Conservation (phyloP, 2,329 filamentous ascomycete species). For the Grosmannia penicillata region DNA sequence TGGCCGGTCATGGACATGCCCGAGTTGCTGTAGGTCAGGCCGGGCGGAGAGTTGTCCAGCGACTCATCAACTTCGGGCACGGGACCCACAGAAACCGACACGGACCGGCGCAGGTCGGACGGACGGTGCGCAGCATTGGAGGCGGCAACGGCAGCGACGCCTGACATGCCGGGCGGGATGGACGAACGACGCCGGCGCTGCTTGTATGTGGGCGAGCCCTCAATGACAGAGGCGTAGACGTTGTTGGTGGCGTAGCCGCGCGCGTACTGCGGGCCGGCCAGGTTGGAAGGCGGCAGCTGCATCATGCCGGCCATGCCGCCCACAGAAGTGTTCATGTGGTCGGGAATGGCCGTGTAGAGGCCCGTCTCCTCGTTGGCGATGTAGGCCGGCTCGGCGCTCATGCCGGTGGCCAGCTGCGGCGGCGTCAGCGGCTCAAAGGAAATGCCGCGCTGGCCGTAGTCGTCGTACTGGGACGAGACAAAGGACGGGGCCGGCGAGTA, state of each 20-base stretch:
- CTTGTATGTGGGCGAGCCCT: constrained; percentile 97
- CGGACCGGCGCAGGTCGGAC: constrained; percentile 80
- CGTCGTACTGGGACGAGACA: constrained; percentile 95
- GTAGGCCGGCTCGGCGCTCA: constrained; percentile 82
- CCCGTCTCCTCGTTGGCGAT: constrained; percentile 97
- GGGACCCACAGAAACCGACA: constrained; percentile 75
- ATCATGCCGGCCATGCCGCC: constrained; percentile 76
- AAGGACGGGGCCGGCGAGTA: constrained; percentile 97
- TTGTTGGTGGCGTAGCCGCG: constrained; percentile 60
- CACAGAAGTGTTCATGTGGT: constrained; percentile 58
- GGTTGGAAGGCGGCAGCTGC: constrained; percentile 73
- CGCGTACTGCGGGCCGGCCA: constrained; percentile 66
- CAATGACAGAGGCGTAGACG: constrained; percentile 77
- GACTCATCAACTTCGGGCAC: constrained; percentile 68
- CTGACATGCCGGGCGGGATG: constrained; percentile 63
- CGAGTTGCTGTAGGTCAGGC: constrained; percentile 57
- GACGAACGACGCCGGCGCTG: constrained; percentile 88
- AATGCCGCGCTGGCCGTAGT: constrained; percentile 91
- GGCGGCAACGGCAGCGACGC: constrained; percentile 42
- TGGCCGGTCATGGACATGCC: constrained; percentile 46
- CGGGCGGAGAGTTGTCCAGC: constrained; percentile 64
- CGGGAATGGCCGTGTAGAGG: constrained; percentile 86
- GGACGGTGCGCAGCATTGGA: constrained; percentile 48
- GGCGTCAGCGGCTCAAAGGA: constrained; percentile 96
- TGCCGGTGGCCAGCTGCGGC: constrained; percentile 72